Percentiles rank a stretch among this genome's conserved stretches.
These are phyloP conservation scores for Alternaria postmessia DNA, from an alignment of 2,329 filamentous ascomycete species.

Conservation along the genomic window DNA sequence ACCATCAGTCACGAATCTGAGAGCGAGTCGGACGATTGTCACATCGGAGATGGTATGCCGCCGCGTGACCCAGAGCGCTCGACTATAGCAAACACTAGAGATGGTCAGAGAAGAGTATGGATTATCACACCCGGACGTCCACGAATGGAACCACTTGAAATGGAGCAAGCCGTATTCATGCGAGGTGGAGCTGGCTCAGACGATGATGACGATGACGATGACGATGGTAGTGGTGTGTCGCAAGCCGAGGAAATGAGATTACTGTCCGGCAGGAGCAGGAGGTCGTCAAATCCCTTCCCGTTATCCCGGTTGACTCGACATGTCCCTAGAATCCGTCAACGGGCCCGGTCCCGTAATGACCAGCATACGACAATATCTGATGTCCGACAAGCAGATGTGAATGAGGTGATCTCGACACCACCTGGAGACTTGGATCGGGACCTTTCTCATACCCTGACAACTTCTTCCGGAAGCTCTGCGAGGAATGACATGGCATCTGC, in stretches of 20 bases:
- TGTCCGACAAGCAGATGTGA: neutral
- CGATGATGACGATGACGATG: neutral
- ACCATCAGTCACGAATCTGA: neutral
- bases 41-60: slow-evolving; percentile 6
- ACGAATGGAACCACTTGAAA: neutral
- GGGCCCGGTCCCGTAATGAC: neutral
- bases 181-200: slow-evolving; percentile 8
- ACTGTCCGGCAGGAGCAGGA: neutral
- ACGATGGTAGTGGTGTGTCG: neutral
- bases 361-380: neutral
- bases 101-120: slow-evolving; percentile 5
- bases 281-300: neutral
- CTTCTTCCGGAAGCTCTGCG: neutral
- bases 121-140: slow-evolving; percentile 8
- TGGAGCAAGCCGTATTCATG: neutral
- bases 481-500: neutral
- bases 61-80: neutral
- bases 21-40: neutral
- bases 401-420: neutral
- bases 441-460: neutral
- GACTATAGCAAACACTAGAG: neutral
- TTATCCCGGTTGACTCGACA: neutral
- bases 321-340: neutral
- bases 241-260: neutral
- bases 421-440: neutral